Conservation (phyloP, 768 basidiomycete species). For the Calvatia gigantea region DNA sequence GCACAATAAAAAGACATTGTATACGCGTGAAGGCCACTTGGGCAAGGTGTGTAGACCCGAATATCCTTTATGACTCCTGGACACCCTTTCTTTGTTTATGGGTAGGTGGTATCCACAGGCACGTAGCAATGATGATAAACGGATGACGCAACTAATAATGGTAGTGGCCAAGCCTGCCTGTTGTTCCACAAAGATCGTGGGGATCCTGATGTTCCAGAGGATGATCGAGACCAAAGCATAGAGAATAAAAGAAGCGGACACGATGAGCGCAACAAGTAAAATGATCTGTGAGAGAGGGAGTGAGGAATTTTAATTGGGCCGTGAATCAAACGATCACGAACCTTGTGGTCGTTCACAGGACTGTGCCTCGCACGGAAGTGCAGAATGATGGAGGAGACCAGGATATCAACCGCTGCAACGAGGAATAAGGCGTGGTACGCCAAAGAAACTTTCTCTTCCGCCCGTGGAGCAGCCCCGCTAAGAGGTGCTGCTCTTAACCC, state of each 20-base stretch:
- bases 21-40: no score
- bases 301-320: no score
- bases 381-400: not conserved
- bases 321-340: not conserved
- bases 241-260: not conserved
- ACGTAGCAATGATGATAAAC: not conserved
- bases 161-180: not conserved
- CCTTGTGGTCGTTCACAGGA: not conserved
- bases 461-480: not conserved
- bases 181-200: not conserved
- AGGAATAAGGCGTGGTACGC: constrained; percentile 1
- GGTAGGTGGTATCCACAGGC: not conserved
- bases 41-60: no score
- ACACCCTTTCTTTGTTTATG: not conserved
- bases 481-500: not conserved
- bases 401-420: not conserved
- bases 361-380: not conserved
- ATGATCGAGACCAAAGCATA: not conserved
- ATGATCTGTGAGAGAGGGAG: not conserved
- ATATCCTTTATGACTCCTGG: no score
- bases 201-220: not conserved
- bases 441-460: not conserved
- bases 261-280: not conserved
- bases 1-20: no score
- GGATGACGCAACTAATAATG: not conserved